These are phyloP conservation scores for Beauveria bassiana DNA, from an alignment of 2,329 filamentous ascomycete species.

Conservation along the genomic window DNA sequence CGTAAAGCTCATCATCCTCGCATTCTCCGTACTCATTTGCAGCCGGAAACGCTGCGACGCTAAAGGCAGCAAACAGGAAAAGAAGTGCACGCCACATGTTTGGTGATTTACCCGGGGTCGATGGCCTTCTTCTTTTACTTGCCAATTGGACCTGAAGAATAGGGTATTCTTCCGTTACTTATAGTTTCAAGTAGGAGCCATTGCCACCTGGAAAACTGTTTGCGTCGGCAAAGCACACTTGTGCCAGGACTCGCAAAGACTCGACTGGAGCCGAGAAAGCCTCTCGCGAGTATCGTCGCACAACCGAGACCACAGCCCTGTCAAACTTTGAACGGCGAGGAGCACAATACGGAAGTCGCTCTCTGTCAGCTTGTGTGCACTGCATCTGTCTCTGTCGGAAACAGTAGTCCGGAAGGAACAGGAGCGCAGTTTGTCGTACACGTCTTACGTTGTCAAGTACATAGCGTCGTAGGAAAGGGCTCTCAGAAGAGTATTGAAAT, in stretches of 20 bases:
- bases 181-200: neutral
- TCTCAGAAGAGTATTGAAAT: neutral
- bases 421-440: neutral
- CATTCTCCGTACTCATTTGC: constrained; percentile 17
- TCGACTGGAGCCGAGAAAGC: too few relatives aligned
- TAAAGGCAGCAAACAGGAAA: neutral
- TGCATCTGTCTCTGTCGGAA: constrained; percentile 8
- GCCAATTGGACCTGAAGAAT: too few relatives aligned
- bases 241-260: neutral
- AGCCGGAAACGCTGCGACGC: constrained; percentile 10
- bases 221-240: neutral
- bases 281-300: constrained; percentile 3
- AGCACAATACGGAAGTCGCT: neutral
- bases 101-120: neutral
- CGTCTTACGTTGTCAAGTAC: neutral
- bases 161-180: neutral
- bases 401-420: neutral
- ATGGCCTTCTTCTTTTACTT: neutral
- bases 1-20: constrained; percentile 23
- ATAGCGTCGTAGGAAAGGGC: neutral
- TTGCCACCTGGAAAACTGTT: neutral
- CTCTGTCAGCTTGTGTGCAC: constrained; percentile 5
- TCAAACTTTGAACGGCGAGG: neutral
- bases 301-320: constrained; percentile 4
- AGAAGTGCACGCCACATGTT: neutral